Base-by-base conservation (phyloP, 768 basidiomycete species). In the Clitopilus passeckerianus region DNA sequence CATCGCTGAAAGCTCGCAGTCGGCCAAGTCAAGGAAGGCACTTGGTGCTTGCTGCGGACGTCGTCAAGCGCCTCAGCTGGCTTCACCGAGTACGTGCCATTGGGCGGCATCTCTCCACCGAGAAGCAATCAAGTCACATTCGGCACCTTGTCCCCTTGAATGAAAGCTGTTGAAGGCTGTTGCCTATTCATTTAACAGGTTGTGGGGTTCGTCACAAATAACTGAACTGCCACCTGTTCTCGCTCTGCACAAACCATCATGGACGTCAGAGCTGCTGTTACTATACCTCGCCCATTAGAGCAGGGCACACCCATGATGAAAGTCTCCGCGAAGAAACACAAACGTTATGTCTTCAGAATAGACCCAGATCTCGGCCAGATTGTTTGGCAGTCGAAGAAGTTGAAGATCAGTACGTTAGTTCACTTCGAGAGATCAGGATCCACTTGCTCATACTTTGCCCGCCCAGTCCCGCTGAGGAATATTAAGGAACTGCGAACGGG, bases 401-500 rank as follows among this genome's bases (percentile, higher is more conserved):
- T 80, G 53, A 81, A 84, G 43, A 81, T 86, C 60, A 74, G 78
- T 79, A 54, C 60, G 84, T 91, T 70, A 74, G 83, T 56, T 81
- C 82, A 65, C 74, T 80, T 34, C 66, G 76, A 56, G 75, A 78
- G 43, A 53, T 30, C 27, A 30, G 27, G 27, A 30, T 30, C 27
- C 27, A 30, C 4, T 30, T 30, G 27, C 27, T 30, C 4, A 30
- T 59, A 43, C 53, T 35, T 23, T 18, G 14, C 22, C 50, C 56
- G 16, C 7, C 27, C 60, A 95, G 93, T 95, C 53, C 85, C 87
- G 1, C 87, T 95, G 61, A 90, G 92, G 70, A 84, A 83, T 63
- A 92, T 96, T 71, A 89, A 92, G 61, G 93, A 96, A 68, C 82
- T 96, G 20, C 89, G 93, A 18, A 80, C 86, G 1, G 90, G 87